A percentile compares a stretch with the other conserved stretches of the same genome.
These are phyloP conservation scores for Bacidia gigantensis DNA, from an alignment of 495 filamentous ascomycete genomes.

Conservation along the genomic window DNA sequence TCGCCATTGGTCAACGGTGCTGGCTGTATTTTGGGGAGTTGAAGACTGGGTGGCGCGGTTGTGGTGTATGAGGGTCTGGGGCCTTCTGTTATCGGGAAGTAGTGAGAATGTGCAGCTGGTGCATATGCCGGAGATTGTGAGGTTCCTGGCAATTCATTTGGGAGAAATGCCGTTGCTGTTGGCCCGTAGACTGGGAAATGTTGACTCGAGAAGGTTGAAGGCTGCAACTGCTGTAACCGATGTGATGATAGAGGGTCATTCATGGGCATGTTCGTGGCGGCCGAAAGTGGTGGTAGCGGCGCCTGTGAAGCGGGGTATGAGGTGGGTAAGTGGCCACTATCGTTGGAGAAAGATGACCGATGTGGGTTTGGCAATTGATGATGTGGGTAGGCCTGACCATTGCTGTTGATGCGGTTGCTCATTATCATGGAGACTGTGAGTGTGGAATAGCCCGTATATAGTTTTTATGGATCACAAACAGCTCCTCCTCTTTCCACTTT, in stretches of 20 bases:
- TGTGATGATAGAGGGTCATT: neutral
- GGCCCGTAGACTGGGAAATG: slow-evolving; percentile 9
- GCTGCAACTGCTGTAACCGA: slow-evolving; percentile 1
- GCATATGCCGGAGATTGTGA: neutral
- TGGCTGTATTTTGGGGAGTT: slow-evolving; percentile 9
- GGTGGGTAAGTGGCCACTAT: slow-evolving; percentile 2
- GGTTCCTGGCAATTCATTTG: neutral
- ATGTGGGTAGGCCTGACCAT: slow-evolving; percentile 8
- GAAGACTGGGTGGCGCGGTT: slow-evolving; percentile 1
- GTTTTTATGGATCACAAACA: too few species aligned
- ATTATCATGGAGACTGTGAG: slow-evolving; percentile 7
- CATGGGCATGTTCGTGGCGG: neutral
- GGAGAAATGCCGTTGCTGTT: slow-evolving; percentile 5
- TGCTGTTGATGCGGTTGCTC: slow-evolving; percentile 11
- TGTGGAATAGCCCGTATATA: too few species aligned
- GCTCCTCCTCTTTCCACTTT: neutral
- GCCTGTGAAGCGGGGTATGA: neutral
- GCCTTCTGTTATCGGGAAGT: neutral
- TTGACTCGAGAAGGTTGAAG: slow-evolving; percentile 4
- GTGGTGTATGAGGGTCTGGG: slow-evolving; percentile 7
- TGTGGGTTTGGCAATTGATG: slow-evolving; percentile 6
- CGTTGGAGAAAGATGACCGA: slow-evolving; percentile 4
- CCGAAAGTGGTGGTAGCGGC: slow-evolving; percentile 5
- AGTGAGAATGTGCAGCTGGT: neutral
- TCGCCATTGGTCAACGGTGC: slow-evolving; percentile 3